These are phyloP conservation scores for Fusarium temperatum DNA, from an alignment of 2,329 filamentous ascomycete species.

Conservation along the genomic window DNA sequence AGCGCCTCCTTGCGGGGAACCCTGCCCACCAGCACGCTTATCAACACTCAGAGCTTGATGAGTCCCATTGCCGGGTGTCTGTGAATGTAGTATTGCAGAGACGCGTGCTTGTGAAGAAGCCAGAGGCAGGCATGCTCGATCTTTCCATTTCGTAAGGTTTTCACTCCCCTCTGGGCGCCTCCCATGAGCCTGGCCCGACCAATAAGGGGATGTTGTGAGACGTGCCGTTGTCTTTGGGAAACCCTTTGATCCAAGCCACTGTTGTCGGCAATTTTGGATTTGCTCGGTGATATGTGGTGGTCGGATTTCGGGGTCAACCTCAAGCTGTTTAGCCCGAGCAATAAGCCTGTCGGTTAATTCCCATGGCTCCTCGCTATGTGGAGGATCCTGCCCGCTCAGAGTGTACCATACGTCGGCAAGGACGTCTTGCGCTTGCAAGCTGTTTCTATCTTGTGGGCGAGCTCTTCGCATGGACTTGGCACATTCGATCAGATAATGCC, in stretches of 20 bases:
- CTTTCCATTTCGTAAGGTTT: slow-evolving; percentile 13
- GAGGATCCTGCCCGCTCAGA: slow-evolving; percentile 14
- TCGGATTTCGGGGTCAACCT: slow-evolving; percentile 32
- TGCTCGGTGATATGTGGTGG: slow-evolving; percentile 16
- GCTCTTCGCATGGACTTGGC: slow-evolving; percentile 43
- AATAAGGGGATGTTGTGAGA: slow-evolving; percentile 42
- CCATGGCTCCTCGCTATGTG: slow-evolving; percentile 40
- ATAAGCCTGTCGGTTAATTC: slow-evolving; percentile 50
- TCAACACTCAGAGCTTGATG: background rate
- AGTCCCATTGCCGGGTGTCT: background rate
- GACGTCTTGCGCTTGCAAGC: slow-evolving; percentile 47
- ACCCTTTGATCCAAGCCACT: background rate
- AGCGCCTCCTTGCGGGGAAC: slow-evolving; percentile 12
- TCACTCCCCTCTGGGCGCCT: slow-evolving; percentile 19
- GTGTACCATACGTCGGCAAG: slow-evolving; percentile 45
- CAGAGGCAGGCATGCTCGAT: background rate
- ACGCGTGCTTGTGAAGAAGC: slow-evolving; percentile 1
- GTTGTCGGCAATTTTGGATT: slow-evolving; percentile 3
- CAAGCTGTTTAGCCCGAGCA: slow-evolving; percentile 42
- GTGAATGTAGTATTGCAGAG: background rate
- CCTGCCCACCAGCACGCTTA: background rate
- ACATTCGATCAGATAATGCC: slow-evolving; percentile 47
- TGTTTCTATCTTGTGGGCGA: slow-evolving; percentile 12
- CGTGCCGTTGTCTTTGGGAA: slow-evolving; percentile 14
- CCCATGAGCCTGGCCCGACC: slow-evolving; percentile 36